Conservation (phyloP, 208 protist genomes). For the Crithidia expoeki region DNA sequence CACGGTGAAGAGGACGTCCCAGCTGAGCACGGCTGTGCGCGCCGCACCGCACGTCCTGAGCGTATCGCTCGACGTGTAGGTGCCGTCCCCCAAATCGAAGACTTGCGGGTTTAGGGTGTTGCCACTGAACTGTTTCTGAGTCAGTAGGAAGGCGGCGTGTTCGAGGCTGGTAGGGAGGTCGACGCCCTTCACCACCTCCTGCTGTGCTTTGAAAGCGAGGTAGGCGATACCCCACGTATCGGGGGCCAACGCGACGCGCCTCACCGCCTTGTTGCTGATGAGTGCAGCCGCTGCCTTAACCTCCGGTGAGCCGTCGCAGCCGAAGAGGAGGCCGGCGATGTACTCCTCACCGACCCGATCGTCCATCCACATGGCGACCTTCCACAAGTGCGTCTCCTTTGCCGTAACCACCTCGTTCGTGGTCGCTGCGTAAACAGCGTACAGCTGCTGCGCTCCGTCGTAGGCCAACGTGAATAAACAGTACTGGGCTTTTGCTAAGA, state of each 20-base stretch:
- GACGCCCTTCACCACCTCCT: constrained; percentile 79
- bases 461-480: constrained; percentile 79
- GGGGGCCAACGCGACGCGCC: constrained; percentile 66
- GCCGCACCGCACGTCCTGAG: constrained; percentile 33
- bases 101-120: constrained; percentile 47
- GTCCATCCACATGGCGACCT: constrained; percentile 84
- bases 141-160: constrained; percentile 78
- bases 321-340: constrained; percentile 86
- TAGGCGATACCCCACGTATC: constrained; percentile 88
- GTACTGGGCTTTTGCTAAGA: constrained; percentile 84
- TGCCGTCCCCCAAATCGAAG: constrained; percentile 57
- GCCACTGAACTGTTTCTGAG: constrained; percentile 53
- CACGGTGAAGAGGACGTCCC: constrained; percentile 82
- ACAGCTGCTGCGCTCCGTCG: constrained; percentile 36
- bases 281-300: constrained; percentile 51
- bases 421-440: constrained; percentile 79
- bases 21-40: constrained; percentile 68
- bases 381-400: constrained; percentile 67
- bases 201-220: constrained; percentile 78
- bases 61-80: constrained; percentile 36
- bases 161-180: constrained; percentile 75
- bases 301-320: constrained; percentile 43
- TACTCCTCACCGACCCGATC: constrained; percentile 79
- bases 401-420: constrained; percentile 74
- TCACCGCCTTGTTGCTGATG: constrained; percentile 65